phyloP scores from a whole-genome alignment of 2,329 filamentous ascomycete species.

The Epichloe elymi region DNA sequence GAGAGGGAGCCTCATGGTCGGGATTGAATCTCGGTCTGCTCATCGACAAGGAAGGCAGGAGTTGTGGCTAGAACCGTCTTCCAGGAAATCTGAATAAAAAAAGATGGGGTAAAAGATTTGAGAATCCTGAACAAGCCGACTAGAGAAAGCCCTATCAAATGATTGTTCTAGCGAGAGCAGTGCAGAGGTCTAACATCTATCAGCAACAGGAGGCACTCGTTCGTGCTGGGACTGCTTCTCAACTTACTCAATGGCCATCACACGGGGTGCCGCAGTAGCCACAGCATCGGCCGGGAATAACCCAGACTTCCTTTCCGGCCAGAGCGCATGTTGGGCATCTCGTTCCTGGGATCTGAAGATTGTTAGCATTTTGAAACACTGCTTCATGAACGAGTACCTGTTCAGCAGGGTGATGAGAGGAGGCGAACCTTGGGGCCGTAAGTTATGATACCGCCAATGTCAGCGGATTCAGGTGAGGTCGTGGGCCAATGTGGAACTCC shows the following conservation, averaged over 20 bases:
- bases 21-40: neutral
- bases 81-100: neutral
- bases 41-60: neutral
- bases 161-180: neutral
- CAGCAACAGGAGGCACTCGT: neutral
- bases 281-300: conserved; percentile 39
- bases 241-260: conserved; percentile 8
- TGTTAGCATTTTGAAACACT: conserved; percentile 2
- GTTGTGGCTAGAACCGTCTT: neutral
- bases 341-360: conserved; percentile 32
- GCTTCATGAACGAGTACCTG: no score
- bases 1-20: no score
- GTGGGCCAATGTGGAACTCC: neutral
- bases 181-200: neutral
- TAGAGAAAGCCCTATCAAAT: neutral
- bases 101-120: neutral
- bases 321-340: conserved; percentile 37
- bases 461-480: conserved; percentile 1
- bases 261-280: conserved; percentile 36
- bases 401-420: neutral
- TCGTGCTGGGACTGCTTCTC: neutral
- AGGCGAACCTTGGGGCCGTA: conserved; percentile 7
- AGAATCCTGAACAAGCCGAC: neutral
- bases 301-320: conserved; percentile 40
- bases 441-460: conserved; percentile 2